Evolutionary conservation across 2,329 filamentous ascomycete species (phyloP), one percentile per base, ranked within the genome.

Genomic region (Diaporthe humulicola): DNA sequence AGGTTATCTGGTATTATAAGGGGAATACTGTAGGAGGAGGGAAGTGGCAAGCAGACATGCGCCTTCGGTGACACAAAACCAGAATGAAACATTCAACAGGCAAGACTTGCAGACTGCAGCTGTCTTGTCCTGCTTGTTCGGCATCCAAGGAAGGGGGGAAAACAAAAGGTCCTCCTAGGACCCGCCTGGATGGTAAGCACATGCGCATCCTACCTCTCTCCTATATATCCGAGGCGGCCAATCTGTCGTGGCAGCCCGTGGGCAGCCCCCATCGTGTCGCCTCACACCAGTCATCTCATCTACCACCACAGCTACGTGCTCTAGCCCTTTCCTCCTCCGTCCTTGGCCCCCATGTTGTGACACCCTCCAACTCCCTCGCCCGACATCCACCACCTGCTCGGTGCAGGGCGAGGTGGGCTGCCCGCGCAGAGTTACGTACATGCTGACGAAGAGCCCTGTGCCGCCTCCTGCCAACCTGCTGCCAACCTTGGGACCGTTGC

Each of bases 151-250:
- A 28, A 28, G 10, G 15, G 38, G 40, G 14, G 33, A 22, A 30
- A 33, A 54, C 22, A 52, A 69, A 69, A 40, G 48, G 33, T 22
- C 64, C 48, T 30, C 19, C n/a, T 19, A 19, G 48, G 64, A 54
- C 48, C 64, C 64, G 48, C 64, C 64, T 28, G 64, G 64, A 54
- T 69, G 64, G 64, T 69, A 69, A 69, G 64, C 64, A 54, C 64
- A 54, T 40, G 48, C 7, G 64, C 64, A 69, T 54, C 64, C 64
- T 69, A 17, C 64, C 33, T 52, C 33, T 40, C 8, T 69, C 33
- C 64, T 69, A 69, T 40, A 69, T 54, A 69, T 69, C 64, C 64
- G 64, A 69, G 64, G 64, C 48, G 64, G 48, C 64, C 64, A 69
- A 69, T 69, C 64, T 69, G 48, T 69, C 19, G 48, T 69, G 64